These are phyloP conservation scores for Penicilliopsis zonata DNA, from an alignment of 495 filamentous ascomycete species.

Conservation along the genomic window DNA sequence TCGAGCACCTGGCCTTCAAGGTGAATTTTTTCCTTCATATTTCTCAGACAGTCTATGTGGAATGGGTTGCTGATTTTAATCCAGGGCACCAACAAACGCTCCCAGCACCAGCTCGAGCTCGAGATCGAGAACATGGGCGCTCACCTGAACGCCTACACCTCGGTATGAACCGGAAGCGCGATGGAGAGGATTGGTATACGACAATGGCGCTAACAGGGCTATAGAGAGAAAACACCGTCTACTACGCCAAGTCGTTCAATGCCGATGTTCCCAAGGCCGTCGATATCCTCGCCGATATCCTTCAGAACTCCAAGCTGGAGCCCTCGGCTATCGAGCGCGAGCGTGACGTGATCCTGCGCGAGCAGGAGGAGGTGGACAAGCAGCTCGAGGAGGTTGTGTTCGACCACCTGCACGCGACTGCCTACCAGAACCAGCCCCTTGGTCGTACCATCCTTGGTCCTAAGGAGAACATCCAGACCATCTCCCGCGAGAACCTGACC, in stretches of 20 bases:
- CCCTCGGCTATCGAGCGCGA: constrained; percentile 86
- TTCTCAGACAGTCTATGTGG: constrained; percentile 8
- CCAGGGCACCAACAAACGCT: constrained; percentile 82
- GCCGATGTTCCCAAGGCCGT: constrained; percentile 89
- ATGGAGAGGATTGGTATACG: constrained; percentile 1
- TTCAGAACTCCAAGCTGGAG: constrained; percentile 98
- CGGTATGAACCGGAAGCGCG: constrained; percentile 50
- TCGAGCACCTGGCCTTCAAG: constrained; percentile 99
- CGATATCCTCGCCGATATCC: constrained; percentile 96
- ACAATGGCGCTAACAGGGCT: constrained; percentile 7
- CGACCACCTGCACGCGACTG: constrained; percentile 97
- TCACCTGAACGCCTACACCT: constrained; percentile 98
- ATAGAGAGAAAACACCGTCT: constrained; percentile 97
- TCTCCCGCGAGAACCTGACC: constrained; percentile 75
- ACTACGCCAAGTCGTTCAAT: constrained; percentile 99
- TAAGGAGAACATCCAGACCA: constrained; percentile 95
- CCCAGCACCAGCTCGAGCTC: constrained; percentile 92
- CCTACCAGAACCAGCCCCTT: constrained; percentile 89
- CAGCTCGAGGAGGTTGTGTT: constrained; percentile 99
- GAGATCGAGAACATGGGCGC: constrained; percentile 99
- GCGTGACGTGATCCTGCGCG: constrained; percentile 93
- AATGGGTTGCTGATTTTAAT: constrained; percentile 16
- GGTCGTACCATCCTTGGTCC: constrained; percentile 97
- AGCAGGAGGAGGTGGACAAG: constrained; percentile 99
- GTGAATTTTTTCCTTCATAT: constrained; percentile 41